A percentile compares a stretch with the other conserved stretches of the same genome.
phyloP scores from a whole-genome alignment of 2,329 filamentous ascomycete genomes.

The Trichoderma semiorbis region DNA sequence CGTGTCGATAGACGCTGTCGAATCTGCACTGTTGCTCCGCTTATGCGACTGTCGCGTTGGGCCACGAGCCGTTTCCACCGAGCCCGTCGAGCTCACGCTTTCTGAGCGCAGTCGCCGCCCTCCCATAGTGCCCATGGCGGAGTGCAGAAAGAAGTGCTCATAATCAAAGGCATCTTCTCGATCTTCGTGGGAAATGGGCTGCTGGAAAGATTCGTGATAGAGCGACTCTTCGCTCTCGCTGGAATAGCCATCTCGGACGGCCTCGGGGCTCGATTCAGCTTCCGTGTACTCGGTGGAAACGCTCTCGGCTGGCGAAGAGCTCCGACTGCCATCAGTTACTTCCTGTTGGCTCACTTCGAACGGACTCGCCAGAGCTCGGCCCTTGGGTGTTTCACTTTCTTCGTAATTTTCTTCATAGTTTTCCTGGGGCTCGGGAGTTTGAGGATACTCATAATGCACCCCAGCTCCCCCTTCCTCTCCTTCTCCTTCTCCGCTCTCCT shows the following conservation, averaged over 20 bases:
- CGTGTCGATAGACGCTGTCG: constrained; percentile 49
- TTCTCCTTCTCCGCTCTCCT: not conserved
- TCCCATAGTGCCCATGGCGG: constrained; percentile 77
- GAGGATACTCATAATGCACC: not conserved
- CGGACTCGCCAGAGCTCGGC: not conserved
- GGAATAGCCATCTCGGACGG: constrained; percentile 39
- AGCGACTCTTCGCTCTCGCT: constrained; percentile 64
- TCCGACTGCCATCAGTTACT: constrained; percentile 18
- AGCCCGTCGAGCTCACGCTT: constrained; percentile 58
- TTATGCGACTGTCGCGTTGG: constrained; percentile 29
- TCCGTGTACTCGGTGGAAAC: constrained; percentile 29
- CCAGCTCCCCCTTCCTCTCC: not conserved
- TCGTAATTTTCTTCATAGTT: not conserved
- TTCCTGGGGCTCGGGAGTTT: constrained; percentile 6
- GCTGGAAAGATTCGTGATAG: constrained; percentile 59
- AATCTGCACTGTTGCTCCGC: constrained; percentile 47
- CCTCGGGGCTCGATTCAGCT: constrained; percentile 37
- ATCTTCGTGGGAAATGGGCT: constrained; percentile 78
- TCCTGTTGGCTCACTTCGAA: not conserved
- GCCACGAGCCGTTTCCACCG: constrained; percentile 58
- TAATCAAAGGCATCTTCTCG: constrained; percentile 95
- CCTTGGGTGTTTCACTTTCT: not conserved
- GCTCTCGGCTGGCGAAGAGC: constrained; percentile 18
- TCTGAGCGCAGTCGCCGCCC: constrained; percentile 39
- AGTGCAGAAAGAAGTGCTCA: constrained; percentile 91